These are phyloP conservation scores for Glycine tomentella DNA, from an alignment of 306 rosid genomes.

Conservation along the genomic window DNA sequence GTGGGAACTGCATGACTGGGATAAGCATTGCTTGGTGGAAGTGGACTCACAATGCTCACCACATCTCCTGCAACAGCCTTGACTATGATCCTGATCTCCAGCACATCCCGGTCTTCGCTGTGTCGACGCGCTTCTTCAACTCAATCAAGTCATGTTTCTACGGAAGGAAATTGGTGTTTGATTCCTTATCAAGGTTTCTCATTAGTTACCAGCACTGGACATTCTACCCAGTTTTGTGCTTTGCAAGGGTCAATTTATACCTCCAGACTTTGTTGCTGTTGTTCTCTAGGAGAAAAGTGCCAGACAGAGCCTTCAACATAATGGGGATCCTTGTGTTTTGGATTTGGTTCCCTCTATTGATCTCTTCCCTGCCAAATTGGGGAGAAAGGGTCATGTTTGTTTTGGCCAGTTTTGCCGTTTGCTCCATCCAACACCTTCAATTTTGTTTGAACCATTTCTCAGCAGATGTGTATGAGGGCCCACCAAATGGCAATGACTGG, in stretches of 20 bases:
- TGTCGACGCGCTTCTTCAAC: conserved; percentile 61
- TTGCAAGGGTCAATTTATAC: conserved; percentile 72
- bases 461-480: conserved; percentile 67
- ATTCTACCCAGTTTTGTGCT: conserved; percentile 72
- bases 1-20: conserved; percentile 89
- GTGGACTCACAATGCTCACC: conserved; percentile 97
- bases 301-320: conserved; percentile 71
- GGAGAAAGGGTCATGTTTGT: conserved; percentile 75
- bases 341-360: conserved; percentile 85
- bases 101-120: conserved; percentile 85
- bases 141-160: conserved; percentile 70
- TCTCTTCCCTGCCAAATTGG: conserved; percentile 75
- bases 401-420: conserved; percentile 63
- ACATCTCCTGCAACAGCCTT: conserved; percentile 82
- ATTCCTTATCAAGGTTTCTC: conserved; percentile 70
- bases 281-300: conserved; percentile 58
- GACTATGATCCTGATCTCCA: conserved; percentile 93
- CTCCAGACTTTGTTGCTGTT: conserved; percentile 70
- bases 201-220: conserved; percentile 84
- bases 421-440: conserved; percentile 74
- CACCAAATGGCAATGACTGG: conserved; percentile 77
- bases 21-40: conserved; percentile 98
- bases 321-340: conserved; percentile 73
- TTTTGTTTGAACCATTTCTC: conserved; percentile 80
- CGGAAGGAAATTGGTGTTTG: conserved; percentile 70